Evolutionary conservation across 352 stramenopile genomes (phyloP), one percentile per base, ranked within the genome.

Genomic region (Thalassiosira hispida): DNA sequence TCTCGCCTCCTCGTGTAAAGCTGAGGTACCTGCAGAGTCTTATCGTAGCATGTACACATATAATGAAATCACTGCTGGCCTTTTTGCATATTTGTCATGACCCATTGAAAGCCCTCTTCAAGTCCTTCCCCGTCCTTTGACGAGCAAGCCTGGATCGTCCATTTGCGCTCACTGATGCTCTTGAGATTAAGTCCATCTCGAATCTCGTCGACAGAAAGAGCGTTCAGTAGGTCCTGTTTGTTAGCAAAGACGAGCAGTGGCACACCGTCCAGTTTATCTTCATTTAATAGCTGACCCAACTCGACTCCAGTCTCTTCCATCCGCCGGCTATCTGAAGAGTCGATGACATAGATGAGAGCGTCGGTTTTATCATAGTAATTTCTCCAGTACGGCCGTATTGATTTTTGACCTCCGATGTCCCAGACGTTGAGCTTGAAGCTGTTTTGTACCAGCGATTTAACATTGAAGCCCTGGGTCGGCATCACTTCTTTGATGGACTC

Each of bases 331-430:
- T 98, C 96, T 1, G 96, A 95, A 64, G 92, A 97, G 84, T 98
- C 96, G 71, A 98, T 97, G 49, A 98, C 96, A 68, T 98, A 98
- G 76, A 98, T 96, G 81, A 98, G 79, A 4, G 95, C 95, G 78
- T 98, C 96, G 1, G 96, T 98, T 85, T 97, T 94, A 86, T 98
- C 96, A 78, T 97, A 98, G 91, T 98, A 98, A 91, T 98, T 98
- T 47, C 96, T 92, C 96, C 96, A 98, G 85, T 98, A 98, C 16
- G 96, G 95, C 42, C 96, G 95, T 64, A 98, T 98, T 33, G 95
- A 97, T 87, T 98, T 98, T 88, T 98, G 96, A 56, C 96, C 84
- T 49, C 71, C 96, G 77, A 98, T 97, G 83, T 98, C 96, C 96
- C 96, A 98, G 62, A 98, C 95, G 83, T 98, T 98, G 55, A 98